phyloP scores from a whole-genome alignment of 179 eudicot genomes.

The Spergularia azorica region DNA sequence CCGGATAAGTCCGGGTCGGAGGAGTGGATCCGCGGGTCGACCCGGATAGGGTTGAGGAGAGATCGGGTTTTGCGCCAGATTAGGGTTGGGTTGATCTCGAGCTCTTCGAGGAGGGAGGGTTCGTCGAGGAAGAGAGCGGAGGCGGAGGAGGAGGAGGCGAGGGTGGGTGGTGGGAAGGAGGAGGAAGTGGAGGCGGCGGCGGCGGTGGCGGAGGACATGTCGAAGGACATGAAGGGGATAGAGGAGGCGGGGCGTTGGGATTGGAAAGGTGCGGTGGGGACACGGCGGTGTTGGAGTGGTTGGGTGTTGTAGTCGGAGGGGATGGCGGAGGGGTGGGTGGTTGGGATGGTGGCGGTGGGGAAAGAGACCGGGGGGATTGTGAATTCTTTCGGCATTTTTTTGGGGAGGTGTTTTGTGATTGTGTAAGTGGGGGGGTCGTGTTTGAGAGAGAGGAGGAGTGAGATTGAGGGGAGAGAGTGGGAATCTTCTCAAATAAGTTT shows the following conservation, averaged over 20 bases:
- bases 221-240: constrained; percentile 16
- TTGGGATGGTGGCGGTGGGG: constrained; percentile 14
- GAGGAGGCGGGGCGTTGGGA: constrained; percentile 12
- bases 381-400: constrained; percentile 16
- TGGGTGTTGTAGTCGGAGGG: constrained; percentile 15
- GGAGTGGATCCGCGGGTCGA: constrained; percentile 34
- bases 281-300: constrained; percentile 20
- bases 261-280: constrained; percentile 1
- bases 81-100: constrained; percentile 44
- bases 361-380: constrained; percentile 21
- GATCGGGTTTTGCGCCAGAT: constrained; percentile 43
- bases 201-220: constrained; percentile 16
- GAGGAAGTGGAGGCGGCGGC: neutral
- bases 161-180: neutral
- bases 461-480: too few species aligned
- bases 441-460: too few species aligned
- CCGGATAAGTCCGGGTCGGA: constrained; percentile 50
- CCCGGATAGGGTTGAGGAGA: constrained; percentile 42
- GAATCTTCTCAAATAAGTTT: too few species aligned
- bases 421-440: neutral
- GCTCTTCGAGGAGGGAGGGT: constrained; percentile 45
- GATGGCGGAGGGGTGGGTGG: constrained; percentile 32
- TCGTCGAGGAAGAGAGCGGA: constrained; percentile 33
- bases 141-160: constrained; percentile 8
- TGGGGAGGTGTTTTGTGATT: neutral